Base-by-base conservation (phyloP, 495 filamentous ascomycete species). In the Aspergillus bridgeri region DNA sequence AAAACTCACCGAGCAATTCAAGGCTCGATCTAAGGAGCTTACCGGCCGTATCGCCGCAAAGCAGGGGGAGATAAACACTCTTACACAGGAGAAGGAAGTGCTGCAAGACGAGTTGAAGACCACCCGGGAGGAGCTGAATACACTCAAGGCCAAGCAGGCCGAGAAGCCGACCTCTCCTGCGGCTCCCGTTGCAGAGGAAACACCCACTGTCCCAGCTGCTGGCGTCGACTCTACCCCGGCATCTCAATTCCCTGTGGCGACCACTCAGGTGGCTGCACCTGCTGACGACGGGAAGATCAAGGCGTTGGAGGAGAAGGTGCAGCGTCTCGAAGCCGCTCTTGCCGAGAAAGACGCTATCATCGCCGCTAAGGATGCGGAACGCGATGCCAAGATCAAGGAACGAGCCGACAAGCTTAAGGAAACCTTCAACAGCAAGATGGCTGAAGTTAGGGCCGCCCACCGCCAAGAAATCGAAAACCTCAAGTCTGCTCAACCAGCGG, bases 401-500 rank as follows among this genome's bases (percentile, higher is more conserved):
- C 81, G 89, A 27, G 81, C 86, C 1, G 86, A 91, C 7, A 84
- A 81, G 65, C 83, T 94, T 81, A 92, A 90, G 68, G 79, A 79
- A 19, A 71, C 80, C 11, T 82, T 90, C 57, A 88, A 85, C 55
- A 85, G 81, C 62, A 90, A 87, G 65, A 75, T 96, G 6, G 76
- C 70, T 5, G 88, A 93, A 56, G 76, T 82, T 21, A 80, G 70
- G 47, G 61, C 81, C 72, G 62, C 63, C 19, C 80, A 85, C 57
- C 78, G 81, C 17, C 80, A 82, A 56, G 83, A 83, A 48, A 71
- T 92, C 45, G 79, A 83, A 22, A 84, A 85, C 56, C 79, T 89
- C 53, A 83, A 85, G 38, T 69, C 83, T 18, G 83, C 83, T 65
- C 85, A 94, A 59, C 78, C 61, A 46, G 18, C 60, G 18, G 83